Evolutionary conservation across 495 filamentous ascomycete species (phyloP), one percentile per base, ranked within the genome.

Genomic region (Talaromyces borbonicus): DNA sequence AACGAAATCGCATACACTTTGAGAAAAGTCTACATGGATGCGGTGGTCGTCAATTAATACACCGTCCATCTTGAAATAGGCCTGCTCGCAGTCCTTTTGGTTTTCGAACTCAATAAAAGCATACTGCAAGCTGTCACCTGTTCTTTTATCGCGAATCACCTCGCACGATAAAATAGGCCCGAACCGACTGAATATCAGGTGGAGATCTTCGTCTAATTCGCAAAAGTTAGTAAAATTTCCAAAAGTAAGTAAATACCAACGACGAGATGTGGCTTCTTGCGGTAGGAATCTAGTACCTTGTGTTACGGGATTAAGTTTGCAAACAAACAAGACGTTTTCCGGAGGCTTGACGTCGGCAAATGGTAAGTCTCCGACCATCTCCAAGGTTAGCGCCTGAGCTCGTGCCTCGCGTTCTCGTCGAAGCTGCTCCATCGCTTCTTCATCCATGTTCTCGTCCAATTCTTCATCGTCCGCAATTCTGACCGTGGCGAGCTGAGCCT

Each of bases 321-420:
- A 98, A 48, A 98, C 92, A 57, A 98, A 98, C 9, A 98, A 72
- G 22, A 98, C 81, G 57, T 98, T 96, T 65, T 98, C 92, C 1
- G 92, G 92, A 5, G 92, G 92, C 50, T 93, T 95, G 60, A 98
- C 90, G 65, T 97, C 92, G 46, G 92, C 92, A 59, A 95, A 98
- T 8, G 92, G 93, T 47, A 98, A 73, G 63, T 98, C 92, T 18
- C 92, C 92, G 60, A 98, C 89, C 83, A 98, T 95, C 61, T 98
- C 92, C 32, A 98, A 71, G 0, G 92, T 98, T 51, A 98, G 62
- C 2, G 92, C 92, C 59, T 97, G 92, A 3, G 92, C 92, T 48
- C 87, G 79, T 1, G 93, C 93, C 58, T 98, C 92, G 22, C 90
- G 79, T 57, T 96, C 90, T 29, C 87, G 80, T 22, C 90, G 80